Conservation (phyloP, 164 flowering plant genomes). For the Amborella trichopoda region DNA sequence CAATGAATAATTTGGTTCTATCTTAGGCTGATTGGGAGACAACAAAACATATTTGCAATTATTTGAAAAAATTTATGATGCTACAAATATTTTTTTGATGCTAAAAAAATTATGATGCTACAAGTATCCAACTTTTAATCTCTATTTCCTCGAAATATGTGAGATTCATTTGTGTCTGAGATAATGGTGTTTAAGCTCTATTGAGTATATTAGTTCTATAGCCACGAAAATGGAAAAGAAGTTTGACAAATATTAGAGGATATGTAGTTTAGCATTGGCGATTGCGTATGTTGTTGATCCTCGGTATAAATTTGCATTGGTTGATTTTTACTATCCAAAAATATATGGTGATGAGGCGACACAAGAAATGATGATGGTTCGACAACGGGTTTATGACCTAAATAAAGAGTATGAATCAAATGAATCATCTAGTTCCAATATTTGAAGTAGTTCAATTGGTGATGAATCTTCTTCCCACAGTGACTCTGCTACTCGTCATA, state of each 20-base stretch:
- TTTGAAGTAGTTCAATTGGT: not conserved
- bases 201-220: not conserved
- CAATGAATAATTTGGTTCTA: slow-evolving; percentile 57
- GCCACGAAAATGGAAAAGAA: slow-evolving; percentile 1
- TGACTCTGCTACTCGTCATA: too few species aligned
- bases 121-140: slow-evolving; percentile 3
- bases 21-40: slow-evolving; percentile 65
- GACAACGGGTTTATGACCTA: not conserved
- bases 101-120: too few species aligned
- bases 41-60: slow-evolving; percentile 22
- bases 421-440: not conserved
- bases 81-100: not conserved
- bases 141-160: slow-evolving; percentile 4
- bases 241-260: slow-evolving; percentile 4
- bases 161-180: not conserved
- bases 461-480: not conserved
- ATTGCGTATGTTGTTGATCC: slow-evolving; percentile 7
- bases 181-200: not conserved
- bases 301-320: slow-evolving; percentile 5
- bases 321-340: slow-evolving; percentile 5
- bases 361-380: not conserved
- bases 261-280: slow-evolving; percentile 1
- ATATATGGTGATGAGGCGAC: slow-evolving; percentile 1
- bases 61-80: slow-evolving; percentile 5
- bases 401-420: slow-evolving; percentile 4